phyloP scores from a whole-genome alignment of 2,329 filamentous ascomycete genomes.

The Microcyclosporella mali region DNA sequence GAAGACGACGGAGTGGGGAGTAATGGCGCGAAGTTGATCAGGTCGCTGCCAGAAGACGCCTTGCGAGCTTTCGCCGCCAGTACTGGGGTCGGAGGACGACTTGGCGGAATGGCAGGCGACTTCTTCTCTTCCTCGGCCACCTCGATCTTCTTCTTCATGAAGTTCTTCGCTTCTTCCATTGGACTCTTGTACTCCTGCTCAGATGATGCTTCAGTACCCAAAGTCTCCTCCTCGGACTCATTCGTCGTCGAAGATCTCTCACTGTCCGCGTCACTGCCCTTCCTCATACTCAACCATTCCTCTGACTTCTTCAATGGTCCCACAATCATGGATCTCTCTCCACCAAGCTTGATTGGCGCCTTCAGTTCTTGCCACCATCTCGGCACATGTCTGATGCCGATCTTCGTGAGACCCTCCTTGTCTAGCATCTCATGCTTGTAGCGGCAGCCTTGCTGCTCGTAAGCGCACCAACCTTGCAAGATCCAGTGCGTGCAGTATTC shows the following conservation, averaged over 20 bases:
- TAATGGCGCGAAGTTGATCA: constrained; percentile 24
- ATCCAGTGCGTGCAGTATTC: constrained; percentile 88
- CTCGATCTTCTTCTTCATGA: not conserved
- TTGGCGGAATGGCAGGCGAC: constrained; percentile 3
- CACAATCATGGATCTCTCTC: constrained; percentile 12
- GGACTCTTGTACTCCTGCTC: constrained; percentile 3
- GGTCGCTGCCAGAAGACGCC: constrained; percentile 17
- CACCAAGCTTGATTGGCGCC: constrained; percentile 24
- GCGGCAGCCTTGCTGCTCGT: constrained; percentile 76
- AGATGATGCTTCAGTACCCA: constrained; percentile 1
- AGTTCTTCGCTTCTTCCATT: not conserved
- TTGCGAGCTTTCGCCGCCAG: constrained; percentile 13
- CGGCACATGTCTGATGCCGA: constrained; percentile 59
- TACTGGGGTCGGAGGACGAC: constrained; percentile 5
- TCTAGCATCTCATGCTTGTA: constrained; percentile 92
- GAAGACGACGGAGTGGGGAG: constrained; percentile 6
- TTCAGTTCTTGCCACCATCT: constrained; percentile 51
- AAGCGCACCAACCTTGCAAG: constrained; percentile 76
- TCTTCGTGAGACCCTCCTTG: constrained; percentile 55
- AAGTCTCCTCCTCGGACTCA: constrained; percentile 1
- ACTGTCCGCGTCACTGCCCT: constrained; percentile 11
- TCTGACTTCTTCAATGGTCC: constrained; percentile 14
- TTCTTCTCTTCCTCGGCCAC: not conserved
- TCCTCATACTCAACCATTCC: constrained; percentile 22
- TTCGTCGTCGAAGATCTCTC: constrained; percentile 9